phyloP scores from a whole-genome alignment of 495 filamentous ascomycete genomes.

The Neurospora africana region DNA sequence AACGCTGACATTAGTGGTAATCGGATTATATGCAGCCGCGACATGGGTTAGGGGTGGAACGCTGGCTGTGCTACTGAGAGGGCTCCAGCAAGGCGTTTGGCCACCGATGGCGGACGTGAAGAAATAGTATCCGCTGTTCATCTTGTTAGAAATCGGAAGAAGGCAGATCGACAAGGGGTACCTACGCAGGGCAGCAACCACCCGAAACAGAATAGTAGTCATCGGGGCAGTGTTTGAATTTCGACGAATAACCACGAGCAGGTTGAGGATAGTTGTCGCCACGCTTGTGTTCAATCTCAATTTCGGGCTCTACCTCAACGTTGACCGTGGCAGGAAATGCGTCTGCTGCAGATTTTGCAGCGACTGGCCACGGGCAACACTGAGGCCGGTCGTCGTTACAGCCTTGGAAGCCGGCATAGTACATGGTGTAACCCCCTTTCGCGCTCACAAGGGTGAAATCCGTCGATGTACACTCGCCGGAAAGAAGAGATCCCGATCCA shows the following conservation, averaged over 20 bases:
- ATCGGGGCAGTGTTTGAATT: slow-evolving; percentile 9
- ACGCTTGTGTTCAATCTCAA: background rate
- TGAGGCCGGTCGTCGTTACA: slow-evolving; percentile 16
- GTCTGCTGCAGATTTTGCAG: background rate
- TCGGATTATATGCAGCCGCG: background rate
- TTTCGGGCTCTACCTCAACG: background rate
- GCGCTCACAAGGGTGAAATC: slow-evolving; percentile 16
- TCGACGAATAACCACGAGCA: background rate
- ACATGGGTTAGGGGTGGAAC: slow-evolving; percentile 9
- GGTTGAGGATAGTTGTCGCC: slow-evolving; percentile 14
- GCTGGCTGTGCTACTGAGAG: background rate
- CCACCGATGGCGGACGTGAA: slow-evolving; percentile 17
- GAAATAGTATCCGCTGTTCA: slow-evolving; percentile 11
- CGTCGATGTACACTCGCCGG: slow-evolving; percentile 12
- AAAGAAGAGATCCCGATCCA: slow-evolving; percentile 13
- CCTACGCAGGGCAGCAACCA: slow-evolving; percentile 18
- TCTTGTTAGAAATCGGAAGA: background rate
- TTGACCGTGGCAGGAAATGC: background rate
- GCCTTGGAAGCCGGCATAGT: slow-evolving; percentile 18
- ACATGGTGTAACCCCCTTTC: slow-evolving; percentile 14
- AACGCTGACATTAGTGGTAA: background rate
- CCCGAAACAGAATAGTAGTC: slow-evolving; percentile 24
- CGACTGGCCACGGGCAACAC: slow-evolving; percentile 18
- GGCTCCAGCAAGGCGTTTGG: slow-evolving; percentile 18
- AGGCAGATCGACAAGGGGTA: background rate